A percentile compares a stretch with the other conserved stretches of the same genome.
These are phyloP conservation scores for Eremomyces bilateralis DNA, from an alignment of 495 filamentous ascomycete species.

Conservation along the genomic window DNA sequence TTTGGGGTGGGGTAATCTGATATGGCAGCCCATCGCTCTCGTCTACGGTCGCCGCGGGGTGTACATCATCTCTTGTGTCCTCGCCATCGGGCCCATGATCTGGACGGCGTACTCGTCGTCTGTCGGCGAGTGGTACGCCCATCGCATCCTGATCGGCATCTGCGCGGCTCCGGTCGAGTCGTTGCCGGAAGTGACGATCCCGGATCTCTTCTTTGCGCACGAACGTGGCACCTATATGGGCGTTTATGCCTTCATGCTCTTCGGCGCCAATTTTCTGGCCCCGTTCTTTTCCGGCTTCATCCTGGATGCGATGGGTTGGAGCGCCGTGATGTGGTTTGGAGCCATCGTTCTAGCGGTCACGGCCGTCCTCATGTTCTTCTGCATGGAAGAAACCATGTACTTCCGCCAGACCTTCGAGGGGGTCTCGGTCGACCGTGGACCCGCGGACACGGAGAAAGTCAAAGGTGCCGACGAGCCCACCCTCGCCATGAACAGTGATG, in stretches of 20 bases:
- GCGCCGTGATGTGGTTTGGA: slow-evolving; percentile 44
- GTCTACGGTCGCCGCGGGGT: background rate
- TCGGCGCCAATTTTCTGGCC: slow-evolving; percentile 42
- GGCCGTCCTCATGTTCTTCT: slow-evolving; percentile 39
- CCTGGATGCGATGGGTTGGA: slow-evolving; percentile 36
- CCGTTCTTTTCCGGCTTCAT: slow-evolving; percentile 48
- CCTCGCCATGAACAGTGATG: too few relatives aligned
- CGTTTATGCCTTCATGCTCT: slow-evolving; percentile 38
- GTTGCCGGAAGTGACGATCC: background rate
- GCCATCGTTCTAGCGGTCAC: slow-evolving; percentile 35
- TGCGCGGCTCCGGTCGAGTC: background rate
- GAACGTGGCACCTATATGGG: slow-evolving; percentile 43
- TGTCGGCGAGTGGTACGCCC: background rate
- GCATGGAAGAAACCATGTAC: slow-evolving; percentile 51
- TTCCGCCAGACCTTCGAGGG: too few relatives aligned
- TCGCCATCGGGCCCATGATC: background rate
- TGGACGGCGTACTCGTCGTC: background rate
- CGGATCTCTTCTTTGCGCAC: slow-evolving; percentile 28
- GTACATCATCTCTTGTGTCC: background rate
- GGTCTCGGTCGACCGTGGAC: too few relatives aligned
- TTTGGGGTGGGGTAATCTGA: slow-evolving; percentile 4
- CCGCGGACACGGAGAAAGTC: too few relatives aligned
- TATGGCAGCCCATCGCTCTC: slow-evolving; percentile 3
- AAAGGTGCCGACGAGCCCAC: too few relatives aligned
- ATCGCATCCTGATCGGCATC: background rate